These are phyloP conservation scores for Coprinopsis marcescibilis DNA, from an alignment of 768 basidiomycete genomes.

Conservation along the genomic window DNA sequence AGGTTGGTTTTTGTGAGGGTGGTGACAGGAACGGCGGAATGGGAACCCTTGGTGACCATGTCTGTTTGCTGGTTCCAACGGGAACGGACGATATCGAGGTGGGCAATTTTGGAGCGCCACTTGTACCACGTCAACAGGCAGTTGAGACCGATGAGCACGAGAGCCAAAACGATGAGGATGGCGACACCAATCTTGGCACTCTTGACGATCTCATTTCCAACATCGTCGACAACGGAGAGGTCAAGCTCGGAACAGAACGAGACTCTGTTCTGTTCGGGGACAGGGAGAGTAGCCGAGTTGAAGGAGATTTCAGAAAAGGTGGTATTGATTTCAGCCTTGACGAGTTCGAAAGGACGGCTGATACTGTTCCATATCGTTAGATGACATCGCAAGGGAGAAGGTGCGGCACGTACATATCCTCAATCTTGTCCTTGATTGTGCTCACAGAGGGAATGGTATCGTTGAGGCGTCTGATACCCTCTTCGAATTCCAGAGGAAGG, in stretches of 20 bases:
- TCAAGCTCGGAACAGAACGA: conserved; percentile 77
- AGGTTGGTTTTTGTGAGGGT: conserved; percentile 72
- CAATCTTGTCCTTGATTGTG: conserved; percentile 63
- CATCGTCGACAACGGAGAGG: conserved; percentile 79
- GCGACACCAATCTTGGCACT: conserved; percentile 74
- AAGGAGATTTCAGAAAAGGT: conserved; percentile 74
- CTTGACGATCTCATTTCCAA: conserved; percentile 73
- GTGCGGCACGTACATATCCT: conserved; percentile 52
- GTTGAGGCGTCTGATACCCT: conserved; percentile 73
- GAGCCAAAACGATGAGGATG: conserved; percentile 64
- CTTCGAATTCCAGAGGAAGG: conserved; percentile 72
- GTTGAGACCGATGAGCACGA: conserved; percentile 69
- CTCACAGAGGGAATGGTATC: conserved; percentile 71
- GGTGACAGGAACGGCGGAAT: conserved; percentile 41
- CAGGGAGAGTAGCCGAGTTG: conserved; percentile 66
- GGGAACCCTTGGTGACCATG: conserved; percentile 33
- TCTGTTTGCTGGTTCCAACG: conserved; percentile 76
- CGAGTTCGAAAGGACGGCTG: conserved; percentile 78
- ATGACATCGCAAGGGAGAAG: conserved; percentile 4
- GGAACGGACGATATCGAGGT: conserved; percentile 65
- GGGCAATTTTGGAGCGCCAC: conserved; percentile 65
- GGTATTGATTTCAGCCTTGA: conserved; percentile 86
- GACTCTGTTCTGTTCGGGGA: conserved; percentile 65
- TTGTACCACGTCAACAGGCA: conserved; percentile 85
- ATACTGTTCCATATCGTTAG: conserved; percentile 40